A percentile compares a stretch with the other conserved stretches of the same genome.
Conservation (phyloP, 768 basidiomycete species). For the Piloderma croceum region DNA sequence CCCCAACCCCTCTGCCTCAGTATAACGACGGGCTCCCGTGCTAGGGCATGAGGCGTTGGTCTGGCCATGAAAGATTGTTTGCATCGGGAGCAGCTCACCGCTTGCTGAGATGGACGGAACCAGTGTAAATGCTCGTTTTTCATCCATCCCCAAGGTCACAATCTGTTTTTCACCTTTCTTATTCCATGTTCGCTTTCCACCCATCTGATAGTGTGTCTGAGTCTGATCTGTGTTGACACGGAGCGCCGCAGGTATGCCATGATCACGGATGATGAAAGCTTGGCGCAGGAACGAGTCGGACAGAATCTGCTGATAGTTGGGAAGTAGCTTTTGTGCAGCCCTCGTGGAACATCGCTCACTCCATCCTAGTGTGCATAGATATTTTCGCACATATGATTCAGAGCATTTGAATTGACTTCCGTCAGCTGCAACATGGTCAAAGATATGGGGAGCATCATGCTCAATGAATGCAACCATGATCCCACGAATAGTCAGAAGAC, state of each 20-base stretch:
- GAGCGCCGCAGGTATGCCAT: constrained; percentile 21
- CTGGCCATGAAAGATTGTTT: constrained; percentile 31
- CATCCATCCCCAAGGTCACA: constrained; percentile 26
- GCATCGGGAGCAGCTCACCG: constrained; percentile 32
- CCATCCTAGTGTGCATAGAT: constrained; percentile 22
- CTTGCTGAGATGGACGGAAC: constrained; percentile 25
- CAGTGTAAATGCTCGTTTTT: constrained; percentile 39
- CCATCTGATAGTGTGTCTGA: constrained; percentile 22
- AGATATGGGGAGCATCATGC: constrained; percentile 20
- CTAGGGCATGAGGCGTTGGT: constrained; percentile 21
- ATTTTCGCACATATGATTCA: constrained; percentile 21
- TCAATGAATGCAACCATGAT: constrained; percentile 26
- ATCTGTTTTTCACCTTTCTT: constrained; percentile 31
- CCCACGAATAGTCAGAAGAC: constrained; percentile 20
- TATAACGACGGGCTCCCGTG: constrained; percentile 7
- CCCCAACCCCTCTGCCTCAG: constrained; percentile 17
- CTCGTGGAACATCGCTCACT: constrained; percentile 21
- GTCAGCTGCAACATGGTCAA: constrained; percentile 16
- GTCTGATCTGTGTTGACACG: constrained; percentile 35
- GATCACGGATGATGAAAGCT: constrained; percentile 20
- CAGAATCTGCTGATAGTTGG: constrained; percentile 19
- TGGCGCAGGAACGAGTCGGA: constrained; percentile 15
- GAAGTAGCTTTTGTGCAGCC: constrained; percentile 32
- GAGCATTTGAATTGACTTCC: constrained; percentile 25
- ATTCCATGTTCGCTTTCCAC: constrained; percentile 24